Evolutionary conservation across 306 rosid species (phyloP).

Genomic region (Spatholobus suberectus): DNA sequence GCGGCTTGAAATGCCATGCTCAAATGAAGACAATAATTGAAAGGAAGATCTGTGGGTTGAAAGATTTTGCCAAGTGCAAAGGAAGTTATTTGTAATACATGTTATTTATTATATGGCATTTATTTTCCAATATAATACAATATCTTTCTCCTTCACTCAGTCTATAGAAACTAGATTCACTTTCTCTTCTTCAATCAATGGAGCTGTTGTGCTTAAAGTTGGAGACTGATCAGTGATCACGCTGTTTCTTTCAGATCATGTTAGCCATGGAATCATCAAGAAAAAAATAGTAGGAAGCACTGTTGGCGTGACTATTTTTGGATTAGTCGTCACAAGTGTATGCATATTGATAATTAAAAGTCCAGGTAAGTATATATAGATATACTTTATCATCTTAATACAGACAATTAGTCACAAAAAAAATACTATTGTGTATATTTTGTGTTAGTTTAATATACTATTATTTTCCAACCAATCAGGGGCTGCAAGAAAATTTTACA

Average conservation of each 20-base stretch:
- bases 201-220: too few species aligned
- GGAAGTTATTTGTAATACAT: too few species aligned
- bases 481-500: neutral
- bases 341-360: neutral
- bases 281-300: neutral
- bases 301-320: neutral
- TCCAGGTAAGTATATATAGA: constrained; percentile 4
- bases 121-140: neutral
- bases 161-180: neutral
- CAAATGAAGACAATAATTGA: too few species aligned
- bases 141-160: neutral
- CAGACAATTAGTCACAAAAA: too few species aligned
- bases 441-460: neutral
- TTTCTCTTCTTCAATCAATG: neutral
- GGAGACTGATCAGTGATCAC: neutral
- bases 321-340: neutral
- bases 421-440: neutral
- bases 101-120: neutral
- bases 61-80: too few species aligned
- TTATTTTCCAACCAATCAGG: neutral
- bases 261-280: neutral
- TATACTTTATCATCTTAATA: too few species aligned
- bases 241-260: neutral
- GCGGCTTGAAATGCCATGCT: too few species aligned
- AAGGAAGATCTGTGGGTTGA: too few species aligned